These are phyloP conservation scores for Pseudogymnoascus sp. DNA, from an alignment of 2,329 filamentous ascomycete species.

Conservation along the genomic window DNA sequence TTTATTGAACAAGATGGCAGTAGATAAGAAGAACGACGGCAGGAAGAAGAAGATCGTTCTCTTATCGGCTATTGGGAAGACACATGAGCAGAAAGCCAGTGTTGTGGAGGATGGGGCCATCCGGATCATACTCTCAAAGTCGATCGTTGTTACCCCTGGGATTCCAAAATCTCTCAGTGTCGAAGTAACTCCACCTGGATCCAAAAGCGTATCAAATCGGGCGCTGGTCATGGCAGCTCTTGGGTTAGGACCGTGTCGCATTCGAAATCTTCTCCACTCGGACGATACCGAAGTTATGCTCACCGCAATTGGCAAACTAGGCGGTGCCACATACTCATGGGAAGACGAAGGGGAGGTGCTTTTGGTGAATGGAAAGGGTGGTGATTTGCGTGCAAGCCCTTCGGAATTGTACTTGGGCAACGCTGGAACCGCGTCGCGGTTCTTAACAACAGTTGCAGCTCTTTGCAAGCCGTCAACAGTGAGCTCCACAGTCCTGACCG, in stretches of 20 bases:
- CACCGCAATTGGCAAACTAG: conserved; percentile 75
- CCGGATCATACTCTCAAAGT: conserved; percentile 71
- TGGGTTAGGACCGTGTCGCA: conserved; percentile 73
- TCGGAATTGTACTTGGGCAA: conserved; percentile 88
- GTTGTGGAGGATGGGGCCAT: conserved; percentile 83
- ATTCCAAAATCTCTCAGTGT: conserved; percentile 58
- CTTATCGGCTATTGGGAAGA: conserved; percentile 80
- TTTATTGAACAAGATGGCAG: conserved; percentile 84
- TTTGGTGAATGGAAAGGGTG: conserved; percentile 85
- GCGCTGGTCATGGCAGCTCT: conserved; percentile 91
- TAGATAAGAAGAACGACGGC: conserved; percentile 98
- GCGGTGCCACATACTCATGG: conserved; percentile 85
- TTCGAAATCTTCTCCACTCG: conserved; percentile 89
- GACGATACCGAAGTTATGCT: conserved; percentile 98
- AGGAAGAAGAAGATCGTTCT: conserved; percentile 93
- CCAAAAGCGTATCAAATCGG: conserved; percentile 95
- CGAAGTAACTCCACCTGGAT: conserved; percentile 81
- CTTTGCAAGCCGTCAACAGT: conserved; percentile 62
- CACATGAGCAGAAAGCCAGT: conserved; percentile 78
- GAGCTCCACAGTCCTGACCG: conserved; percentile 72
- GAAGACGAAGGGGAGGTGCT: conserved; percentile 89
- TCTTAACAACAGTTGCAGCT: conserved; percentile 84
- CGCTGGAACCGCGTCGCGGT: conserved; percentile 90
- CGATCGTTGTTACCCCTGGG: conserved; percentile 65
- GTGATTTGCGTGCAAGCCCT: conserved; percentile 65